These are phyloP conservation scores for Torulaspora maleeae DNA, from an alignment of 805 yeast genomes.

Conservation along the genomic window DNA sequence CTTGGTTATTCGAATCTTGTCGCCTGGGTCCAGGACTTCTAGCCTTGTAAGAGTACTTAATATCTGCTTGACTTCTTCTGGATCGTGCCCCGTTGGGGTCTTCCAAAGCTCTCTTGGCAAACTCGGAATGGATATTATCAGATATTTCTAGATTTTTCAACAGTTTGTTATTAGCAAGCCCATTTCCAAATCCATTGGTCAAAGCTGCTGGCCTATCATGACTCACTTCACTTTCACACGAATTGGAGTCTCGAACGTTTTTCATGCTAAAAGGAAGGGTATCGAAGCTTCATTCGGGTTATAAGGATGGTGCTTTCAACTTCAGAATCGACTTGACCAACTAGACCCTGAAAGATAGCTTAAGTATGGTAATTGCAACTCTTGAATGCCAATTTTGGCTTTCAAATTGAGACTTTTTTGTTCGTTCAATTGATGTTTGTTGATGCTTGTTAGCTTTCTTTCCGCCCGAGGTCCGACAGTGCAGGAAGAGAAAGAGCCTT, in stretches of 20 bases:
- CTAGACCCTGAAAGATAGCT: background rate
- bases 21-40: background rate
- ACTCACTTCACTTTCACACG: background rate
- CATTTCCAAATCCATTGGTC: background rate
- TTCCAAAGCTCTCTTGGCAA: slow-evolving; percentile 8
- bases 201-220: background rate
- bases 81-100: slow-evolving; percentile 8
- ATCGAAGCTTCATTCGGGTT: slow-evolving; percentile 10
- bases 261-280: slow-evolving; percentile 3
- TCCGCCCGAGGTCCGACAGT: background rate
- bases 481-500: too few relatives aligned
- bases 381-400: background rate
- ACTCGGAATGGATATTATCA: slow-evolving; percentile 27
- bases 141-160: slow-evolving; percentile 22
- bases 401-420: background rate
- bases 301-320: background rate
- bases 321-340: background rate
- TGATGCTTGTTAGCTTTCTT: background rate
- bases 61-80: slow-evolving; percentile 5
- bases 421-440: background rate
- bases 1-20: background rate
- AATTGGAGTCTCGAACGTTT: slow-evolving; percentile 1
- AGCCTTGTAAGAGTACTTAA: slow-evolving; percentile 4
- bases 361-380: too few relatives aligned
- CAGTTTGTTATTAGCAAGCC: slow-evolving; percentile 11